A percentile compares a stretch with the other conserved stretches of the same genome.
phyloP scores from a whole-genome alignment of 441 rosid genomes.

The Aleurites moluccanus region DNA sequence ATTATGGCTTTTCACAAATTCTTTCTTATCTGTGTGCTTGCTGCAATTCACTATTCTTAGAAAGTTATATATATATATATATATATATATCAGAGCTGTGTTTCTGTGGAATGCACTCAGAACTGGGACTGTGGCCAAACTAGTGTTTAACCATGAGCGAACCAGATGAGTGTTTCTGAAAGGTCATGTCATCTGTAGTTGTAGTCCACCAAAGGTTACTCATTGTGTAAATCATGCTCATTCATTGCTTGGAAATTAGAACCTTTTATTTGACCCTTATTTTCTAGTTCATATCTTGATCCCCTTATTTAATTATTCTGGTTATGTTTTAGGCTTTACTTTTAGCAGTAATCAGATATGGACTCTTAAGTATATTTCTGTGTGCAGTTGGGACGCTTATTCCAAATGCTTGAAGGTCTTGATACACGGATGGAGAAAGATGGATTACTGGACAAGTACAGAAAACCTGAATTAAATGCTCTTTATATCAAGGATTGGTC shows the following conservation, averaged over 20 bases:
- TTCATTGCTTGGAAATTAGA: background rate
- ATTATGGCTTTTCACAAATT: background rate
- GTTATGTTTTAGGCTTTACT: background rate
- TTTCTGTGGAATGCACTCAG: background rate
- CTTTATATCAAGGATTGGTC: conserved; percentile 74
- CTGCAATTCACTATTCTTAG: background rate
- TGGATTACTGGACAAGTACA: conserved; percentile 73
- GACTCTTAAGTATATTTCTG: conserved; percentile 24
- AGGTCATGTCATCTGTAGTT: background rate
- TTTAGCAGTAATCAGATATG: conserved; percentile 2
- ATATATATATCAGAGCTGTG: background rate
- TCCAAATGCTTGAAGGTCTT: conserved; percentile 92
- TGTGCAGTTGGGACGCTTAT: conserved; percentile 82
- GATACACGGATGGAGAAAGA: conserved; percentile 77
- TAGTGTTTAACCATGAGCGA: background rate
- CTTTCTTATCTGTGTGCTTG: background rate
- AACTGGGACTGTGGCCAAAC: conserved; percentile 5
- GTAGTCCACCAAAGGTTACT: background rate
- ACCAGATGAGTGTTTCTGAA: background rate
- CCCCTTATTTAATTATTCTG: background rate
- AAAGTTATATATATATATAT: background rate
- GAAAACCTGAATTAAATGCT: conserved; percentile 62
- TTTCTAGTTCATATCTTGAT: background rate
- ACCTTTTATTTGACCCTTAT: background rate
- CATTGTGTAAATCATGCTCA: background rate